Evolutionary conservation across 2,329 filamentous ascomycete genomes (phyloP).

Genomic region (Ophiostoma ulmi): DNA sequence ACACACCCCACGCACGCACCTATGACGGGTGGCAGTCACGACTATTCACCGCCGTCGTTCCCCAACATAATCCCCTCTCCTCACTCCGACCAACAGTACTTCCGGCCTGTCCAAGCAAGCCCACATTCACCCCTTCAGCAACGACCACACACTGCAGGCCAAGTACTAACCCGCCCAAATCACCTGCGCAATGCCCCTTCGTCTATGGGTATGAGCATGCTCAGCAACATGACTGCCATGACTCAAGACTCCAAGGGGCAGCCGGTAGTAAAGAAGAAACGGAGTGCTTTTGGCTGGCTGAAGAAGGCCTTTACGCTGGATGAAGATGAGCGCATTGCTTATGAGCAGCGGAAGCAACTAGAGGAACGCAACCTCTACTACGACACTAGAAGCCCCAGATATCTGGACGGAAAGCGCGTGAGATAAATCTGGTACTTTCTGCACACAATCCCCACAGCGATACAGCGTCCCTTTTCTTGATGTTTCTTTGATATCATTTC

Average conservation of each 20-base stretch:
- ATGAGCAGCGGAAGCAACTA: slow-evolving; percentile 51
- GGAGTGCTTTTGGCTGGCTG: slow-evolving; percentile 62
- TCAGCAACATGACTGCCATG: slow-evolving; percentile 51
- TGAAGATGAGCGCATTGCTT: slow-evolving; percentile 57
- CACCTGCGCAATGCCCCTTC: slow-evolving; percentile 49
- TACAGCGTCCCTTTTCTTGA: background rate
- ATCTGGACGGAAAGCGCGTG: slow-evolving; percentile 52
- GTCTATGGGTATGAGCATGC: slow-evolving; percentile 52
- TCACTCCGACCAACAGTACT: slow-evolving; percentile 52
- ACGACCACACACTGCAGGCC: slow-evolving; percentile 50
- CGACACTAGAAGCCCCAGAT: slow-evolving; percentile 47
- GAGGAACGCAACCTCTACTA: slow-evolving; percentile 46
- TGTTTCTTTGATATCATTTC: background rate
- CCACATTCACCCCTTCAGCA: slow-evolving; percentile 61
- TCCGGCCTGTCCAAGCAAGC: slow-evolving; percentile 57
- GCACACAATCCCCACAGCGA: background rate
- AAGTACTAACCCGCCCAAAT: slow-evolving; percentile 33
- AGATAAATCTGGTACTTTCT: slow-evolving; percentile 20
- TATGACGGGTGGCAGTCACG: slow-evolving; percentile 20
- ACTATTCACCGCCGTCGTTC: slow-evolving; percentile 38
- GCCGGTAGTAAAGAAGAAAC: slow-evolving; percentile 57
- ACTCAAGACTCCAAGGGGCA: slow-evolving; percentile 38
- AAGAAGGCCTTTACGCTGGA: slow-evolving; percentile 63
- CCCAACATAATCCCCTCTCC: slow-evolving; percentile 44
- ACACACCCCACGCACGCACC: slow-evolving; percentile 3